A percentile compares a stretch with the other conserved stretches of the same genome.
Evolutionary conservation across 768 basidiomycete species (phyloP).

Genomic region (Tylopilus felleus): DNA sequence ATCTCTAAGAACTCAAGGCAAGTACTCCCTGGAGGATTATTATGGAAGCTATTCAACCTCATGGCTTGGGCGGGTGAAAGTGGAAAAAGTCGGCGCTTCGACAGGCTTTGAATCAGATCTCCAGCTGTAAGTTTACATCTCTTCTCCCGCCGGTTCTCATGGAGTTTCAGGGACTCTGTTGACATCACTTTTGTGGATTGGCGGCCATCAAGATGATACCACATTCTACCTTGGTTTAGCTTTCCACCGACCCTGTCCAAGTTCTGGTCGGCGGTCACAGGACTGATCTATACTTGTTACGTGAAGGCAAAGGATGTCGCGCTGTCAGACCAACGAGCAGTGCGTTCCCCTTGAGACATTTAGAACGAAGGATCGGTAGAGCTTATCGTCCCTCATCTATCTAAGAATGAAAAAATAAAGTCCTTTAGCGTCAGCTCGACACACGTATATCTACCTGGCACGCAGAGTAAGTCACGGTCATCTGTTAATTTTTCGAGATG

Average conservation of each 20-base stretch:
- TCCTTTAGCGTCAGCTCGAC: slow-evolving; percentile 9
- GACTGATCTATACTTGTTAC: slow-evolving; percentile 19
- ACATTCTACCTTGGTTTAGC: slow-evolving; percentile 25
- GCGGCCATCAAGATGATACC: slow-evolving; percentile 17
- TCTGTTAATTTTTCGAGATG: slow-evolving; percentile 22
- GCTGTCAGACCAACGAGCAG: slow-evolving; percentile 13
- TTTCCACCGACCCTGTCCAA: slow-evolving; percentile 12
- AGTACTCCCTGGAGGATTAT: slow-evolving; percentile 16
- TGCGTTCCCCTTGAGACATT: slow-evolving; percentile 13
- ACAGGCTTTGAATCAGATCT: slow-evolving; percentile 20
- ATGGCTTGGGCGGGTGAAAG: slow-evolving; percentile 10
- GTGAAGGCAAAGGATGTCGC: slow-evolving; percentile 15
- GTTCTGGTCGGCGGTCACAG: slow-evolving; percentile 9
- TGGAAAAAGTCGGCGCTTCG: slow-evolving; percentile 13
- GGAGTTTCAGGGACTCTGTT: slow-evolving; percentile 23
- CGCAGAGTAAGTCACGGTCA: slow-evolving; percentile 16
- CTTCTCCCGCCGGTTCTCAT: slow-evolving; percentile 27
- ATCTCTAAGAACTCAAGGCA: slow-evolving; percentile 17
- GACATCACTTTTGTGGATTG: slow-evolving; percentile 22
- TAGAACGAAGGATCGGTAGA: slow-evolving; percentile 20
- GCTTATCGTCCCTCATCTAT: slow-evolving; percentile 25
- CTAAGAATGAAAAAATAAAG: slow-evolving; percentile 11
- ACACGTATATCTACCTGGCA: slow-evolving; percentile 24
- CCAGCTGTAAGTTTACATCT: slow-evolving; percentile 10
- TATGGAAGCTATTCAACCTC: slow-evolving; percentile 25